Base-by-base conservation (phyloP, 345 rosid species). In the Passiflora organensis region DNA sequence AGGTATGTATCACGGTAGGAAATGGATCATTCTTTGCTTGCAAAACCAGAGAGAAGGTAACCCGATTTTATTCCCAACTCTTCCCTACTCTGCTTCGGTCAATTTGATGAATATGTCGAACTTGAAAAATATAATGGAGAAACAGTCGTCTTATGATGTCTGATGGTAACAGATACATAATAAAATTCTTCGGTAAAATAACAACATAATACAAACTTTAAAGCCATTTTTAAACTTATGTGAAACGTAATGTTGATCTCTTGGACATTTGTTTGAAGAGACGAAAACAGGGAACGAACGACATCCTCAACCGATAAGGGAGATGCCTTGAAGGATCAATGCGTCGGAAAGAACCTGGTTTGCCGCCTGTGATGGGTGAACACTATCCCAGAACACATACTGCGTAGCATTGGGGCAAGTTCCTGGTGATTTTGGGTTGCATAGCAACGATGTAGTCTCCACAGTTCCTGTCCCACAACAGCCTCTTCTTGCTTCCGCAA, bases 291-390 rank as follows among this genome's bases (percentile, higher is more conserved):
- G 17, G 13, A 42, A 6, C 6, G 4, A 18, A 43, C 34, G 15
- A 3, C 44, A 18, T 32, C 49, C 24, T 48, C 19, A 16, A 67
- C 64, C 76, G 19, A 80, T 8, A 38, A 93, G 96, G 64, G 87
- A 36, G 54, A 86, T n/a, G 20, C 99, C 99, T 54, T 76, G 80
- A 48, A 57, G 53, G 38, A 89, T 54, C 69, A 93, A 63, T 6
- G 86, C 58, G 70, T 67, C 80, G 17, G 95, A 86, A 46, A 94
- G 89, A 56, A 89, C 72, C 64, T 89, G 75, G 67, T 94, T 89
- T 28, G 96, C 87, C 50, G 96, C 97, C 72, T 94, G 68, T 44
- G 97, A 84, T 16, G 97, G 97, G 70, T 93, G 99, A 32, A 89
- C 87, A 65, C 89, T 77, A 73, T 93, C 97, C 83, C 89, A 93